Conservation (phyloP, 176 grass and related monocot genomes). For the Canna indica region DNA sequence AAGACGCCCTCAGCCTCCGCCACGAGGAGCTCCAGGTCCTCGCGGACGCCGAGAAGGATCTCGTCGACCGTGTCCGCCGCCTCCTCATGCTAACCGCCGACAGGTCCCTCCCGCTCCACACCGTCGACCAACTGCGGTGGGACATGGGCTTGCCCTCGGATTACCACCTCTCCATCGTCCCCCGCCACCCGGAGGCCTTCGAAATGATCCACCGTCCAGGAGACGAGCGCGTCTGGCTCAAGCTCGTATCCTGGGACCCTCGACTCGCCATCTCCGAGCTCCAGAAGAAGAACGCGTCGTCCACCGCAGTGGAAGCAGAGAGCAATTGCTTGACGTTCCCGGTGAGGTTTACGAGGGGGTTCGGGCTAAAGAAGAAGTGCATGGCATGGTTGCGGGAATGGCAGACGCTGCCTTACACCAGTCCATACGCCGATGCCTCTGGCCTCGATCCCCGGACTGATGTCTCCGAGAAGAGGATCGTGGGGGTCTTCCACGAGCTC, state of each 20-base stretch:
- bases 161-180: constrained; percentile 43
- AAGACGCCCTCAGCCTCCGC: constrained; percentile 37
- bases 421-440: constrained; percentile 45
- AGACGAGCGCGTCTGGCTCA: constrained; percentile 71
- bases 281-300: constrained; percentile 32
- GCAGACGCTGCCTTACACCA: constrained; percentile 61
- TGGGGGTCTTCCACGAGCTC: constrained; percentile 76
- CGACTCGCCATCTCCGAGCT: constrained; percentile 50
- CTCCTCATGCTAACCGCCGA: constrained; percentile 57
- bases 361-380: constrained; percentile 55
- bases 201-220: constrained; percentile 36
- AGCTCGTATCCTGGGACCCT: constrained; percentile 55
- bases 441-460: constrained; percentile 53
- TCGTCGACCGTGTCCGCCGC: constrained; percentile 42
- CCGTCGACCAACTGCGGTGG: constrained; percentile 66
- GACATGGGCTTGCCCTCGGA: constrained; percentile 60
- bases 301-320: not conserved
- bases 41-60: constrained; percentile 25
- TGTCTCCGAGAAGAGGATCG: constrained; percentile 61
- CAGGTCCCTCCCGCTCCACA: constrained; percentile 50
- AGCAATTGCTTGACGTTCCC: constrained; percentile 45
- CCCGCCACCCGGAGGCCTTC: constrained; percentile 42
- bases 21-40: constrained; percentile 32
- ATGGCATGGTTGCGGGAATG: constrained; percentile 58
- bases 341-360: constrained; percentile 54